A percentile compares a stretch with the other conserved stretches of the same genome.
Evolutionary conservation across 163 green algal species (phyloP).

Genomic region (Scenedesmus sp.): DNA sequence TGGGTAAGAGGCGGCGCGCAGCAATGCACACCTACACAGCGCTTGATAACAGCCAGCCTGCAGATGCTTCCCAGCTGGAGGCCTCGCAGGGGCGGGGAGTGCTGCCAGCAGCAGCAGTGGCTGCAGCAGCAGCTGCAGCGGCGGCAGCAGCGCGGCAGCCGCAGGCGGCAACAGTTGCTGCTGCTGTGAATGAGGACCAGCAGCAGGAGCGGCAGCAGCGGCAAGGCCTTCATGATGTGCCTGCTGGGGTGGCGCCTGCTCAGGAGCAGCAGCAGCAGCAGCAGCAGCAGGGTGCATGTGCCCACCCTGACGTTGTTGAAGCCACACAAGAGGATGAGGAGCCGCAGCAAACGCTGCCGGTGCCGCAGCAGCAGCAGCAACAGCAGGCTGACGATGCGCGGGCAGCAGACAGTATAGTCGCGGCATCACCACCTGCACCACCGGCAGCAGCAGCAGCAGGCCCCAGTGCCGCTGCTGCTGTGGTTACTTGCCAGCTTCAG

Average conservation of each 20-base stretch:
- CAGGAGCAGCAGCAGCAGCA: background rate
- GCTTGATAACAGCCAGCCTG: conserved; percentile 14
- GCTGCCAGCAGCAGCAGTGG: background rate
- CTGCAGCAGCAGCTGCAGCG: background rate
- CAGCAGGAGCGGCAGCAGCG: background rate
- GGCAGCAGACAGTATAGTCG: background rate
- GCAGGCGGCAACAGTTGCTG: too few relatives aligned
- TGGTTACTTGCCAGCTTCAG: background rate
- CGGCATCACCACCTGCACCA: too few relatives aligned
- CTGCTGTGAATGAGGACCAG: too few relatives aligned
- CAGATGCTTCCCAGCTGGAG: background rate
- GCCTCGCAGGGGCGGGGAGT: background rate
- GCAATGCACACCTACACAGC: conserved; percentile 11
- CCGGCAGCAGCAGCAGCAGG: background rate
- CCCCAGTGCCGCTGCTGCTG: background rate
- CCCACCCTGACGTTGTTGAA: background rate
- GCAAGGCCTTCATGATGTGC: too few relatives aligned
- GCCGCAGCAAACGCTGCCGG: background rate
- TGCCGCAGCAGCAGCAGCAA: background rate
- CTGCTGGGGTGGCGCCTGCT: background rate
- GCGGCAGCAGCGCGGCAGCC: too few relatives aligned
- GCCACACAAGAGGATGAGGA: background rate
- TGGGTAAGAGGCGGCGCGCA: background rate
- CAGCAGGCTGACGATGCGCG: background rate
- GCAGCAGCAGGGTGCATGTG: background rate